Conservation (phyloP, 2,329 filamentous ascomycete genomes). For the Daldinia sp. region DNA sequence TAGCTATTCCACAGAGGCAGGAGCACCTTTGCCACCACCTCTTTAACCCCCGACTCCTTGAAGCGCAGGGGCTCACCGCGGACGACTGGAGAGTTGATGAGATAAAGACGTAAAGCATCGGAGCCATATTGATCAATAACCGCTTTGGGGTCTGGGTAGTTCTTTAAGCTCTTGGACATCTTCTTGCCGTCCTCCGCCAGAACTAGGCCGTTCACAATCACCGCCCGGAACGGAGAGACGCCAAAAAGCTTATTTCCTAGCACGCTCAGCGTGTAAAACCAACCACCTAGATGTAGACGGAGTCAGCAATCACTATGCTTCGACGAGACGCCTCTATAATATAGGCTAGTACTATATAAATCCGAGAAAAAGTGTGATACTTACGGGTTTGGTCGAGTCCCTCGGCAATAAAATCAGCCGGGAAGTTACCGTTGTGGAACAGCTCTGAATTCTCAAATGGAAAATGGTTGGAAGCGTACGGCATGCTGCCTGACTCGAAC, state of each 20-base stretch:
- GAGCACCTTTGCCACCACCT: conserved; percentile 91
- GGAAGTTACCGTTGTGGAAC: conserved; percentile 80
- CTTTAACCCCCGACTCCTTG: conserved; percentile 92
- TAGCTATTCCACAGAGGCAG: conserved; percentile 96
- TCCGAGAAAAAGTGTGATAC: not conserved
- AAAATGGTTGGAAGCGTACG: conserved; percentile 90
- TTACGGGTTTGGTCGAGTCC: conserved; percentile 85
- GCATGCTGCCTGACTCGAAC: conserved; percentile 96
- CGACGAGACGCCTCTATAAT: not conserved
- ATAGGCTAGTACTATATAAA: not conserved
- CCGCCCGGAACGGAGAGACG: conserved; percentile 89
- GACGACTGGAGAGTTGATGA: conserved; percentile 97
- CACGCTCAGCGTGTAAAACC: conserved; percentile 95
- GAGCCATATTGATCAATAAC: conserved; percentile 91
- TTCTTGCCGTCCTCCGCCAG: conserved; percentile 96
- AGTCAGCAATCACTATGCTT: conserved; percentile 8
- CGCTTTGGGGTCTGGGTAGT: conserved; percentile 88
- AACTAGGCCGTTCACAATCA: conserved; percentile 95
- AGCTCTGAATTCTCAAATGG: conserved; percentile 89
- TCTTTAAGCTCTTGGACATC: conserved; percentile 97
- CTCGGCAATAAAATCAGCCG: conserved; percentile 94
- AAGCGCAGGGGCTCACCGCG: conserved; percentile 91
- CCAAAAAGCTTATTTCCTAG: conserved; percentile 90
- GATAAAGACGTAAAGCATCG: conserved; percentile 91
- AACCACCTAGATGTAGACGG: conserved; percentile 67